Conservation (phyloP, 192 early-diverging fungal genomes). For the Funneliformis mosseae region DNA sequence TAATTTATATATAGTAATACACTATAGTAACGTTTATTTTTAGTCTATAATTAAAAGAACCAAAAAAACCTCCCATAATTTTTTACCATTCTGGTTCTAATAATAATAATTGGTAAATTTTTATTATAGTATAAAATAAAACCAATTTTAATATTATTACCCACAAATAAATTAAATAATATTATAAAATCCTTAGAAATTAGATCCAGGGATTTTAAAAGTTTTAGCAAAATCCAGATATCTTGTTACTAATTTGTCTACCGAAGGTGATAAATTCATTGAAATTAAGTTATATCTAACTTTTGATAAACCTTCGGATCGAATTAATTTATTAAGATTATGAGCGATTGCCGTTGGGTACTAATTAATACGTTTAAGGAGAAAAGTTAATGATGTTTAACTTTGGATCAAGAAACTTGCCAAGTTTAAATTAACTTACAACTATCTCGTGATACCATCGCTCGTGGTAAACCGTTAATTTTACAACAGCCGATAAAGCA, state of each 20-base stretch:
- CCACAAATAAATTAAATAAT: not conserved
- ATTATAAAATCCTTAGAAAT: constrained; percentile 50
- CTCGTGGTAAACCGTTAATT: constrained; percentile 84
- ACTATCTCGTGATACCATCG: constrained; percentile 91
- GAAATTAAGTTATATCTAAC: constrained; percentile 89
- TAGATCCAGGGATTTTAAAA: constrained; percentile 71
- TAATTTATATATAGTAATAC: not conserved
- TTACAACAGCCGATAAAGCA: constrained; percentile 79
- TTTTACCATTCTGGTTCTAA: not conserved
- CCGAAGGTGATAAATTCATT: constrained; percentile 80
- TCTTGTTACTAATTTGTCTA: constrained; percentile 74
- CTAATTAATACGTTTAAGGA: constrained; percentile 37
- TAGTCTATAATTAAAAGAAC: not conserved
- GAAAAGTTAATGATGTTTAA: not conserved
- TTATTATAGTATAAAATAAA: not conserved
- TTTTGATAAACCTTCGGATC: constrained; percentile 87
- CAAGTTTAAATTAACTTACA: constrained; percentile 49
- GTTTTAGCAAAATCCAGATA: constrained; percentile 70
- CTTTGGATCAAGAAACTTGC: not conserved
- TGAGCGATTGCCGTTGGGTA: constrained; percentile 89
- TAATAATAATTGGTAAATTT: not conserved
- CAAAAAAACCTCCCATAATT: too few species aligned
- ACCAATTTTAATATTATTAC: not conserved
- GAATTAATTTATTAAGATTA: constrained; percentile 83
- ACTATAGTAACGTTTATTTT: not conserved